Base-by-base conservation (phyloP, 1,284 basidiomycete species). In the Cryptococcus depauperatus region DNA sequence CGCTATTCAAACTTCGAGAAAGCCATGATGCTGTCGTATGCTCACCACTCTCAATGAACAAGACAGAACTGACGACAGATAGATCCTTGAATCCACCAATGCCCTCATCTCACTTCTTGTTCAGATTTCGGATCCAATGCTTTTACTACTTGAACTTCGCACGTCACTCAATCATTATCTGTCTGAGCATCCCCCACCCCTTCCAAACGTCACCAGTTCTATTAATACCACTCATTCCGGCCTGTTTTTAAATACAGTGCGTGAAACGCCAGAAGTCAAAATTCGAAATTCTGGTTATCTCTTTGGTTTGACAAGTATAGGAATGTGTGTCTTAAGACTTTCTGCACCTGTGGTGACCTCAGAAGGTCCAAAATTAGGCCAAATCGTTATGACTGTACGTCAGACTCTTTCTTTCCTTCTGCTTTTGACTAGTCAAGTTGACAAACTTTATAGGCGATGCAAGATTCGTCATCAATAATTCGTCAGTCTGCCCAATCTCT, bases 71-170 rank as follows among this genome's bases (percentile, higher is more conserved):
- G 19, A 37, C 18, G 22, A 13, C 30, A 5, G 7, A 10, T 45
- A 67, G 65, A 54, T 66, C 5, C 57, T 64, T 9, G 65, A 66
- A 41, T 60, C 64, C 13, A 66, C 64, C 34, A 64, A 65, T 40
- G 58, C 65, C 7, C 51, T 68, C 25, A 47, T 68, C 0, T 64
- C 62, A 4, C 52, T 68, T 4, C 41, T 67, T 14, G 50, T 54
- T 0, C 58, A 62, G 37, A 57, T 61, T n/a, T 58, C 59, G 14
- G 59, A 66, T 35, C 64, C 64, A 4, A 53, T 63, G 3, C 64
- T 61, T 51, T 51, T 67, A 4, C 29, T 65, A 8, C 50, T 56
- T 0, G 46, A 56, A 9, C 29, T 69, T 4, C 56, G 53, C n/a
- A 46, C 55, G 5, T 56, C 61, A 1, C 48, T 67, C 1, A 51